Evolutionary conservation across 2,329 filamentous ascomycete species (phyloP).

Genomic region (Diaporthe sp.): DNA sequence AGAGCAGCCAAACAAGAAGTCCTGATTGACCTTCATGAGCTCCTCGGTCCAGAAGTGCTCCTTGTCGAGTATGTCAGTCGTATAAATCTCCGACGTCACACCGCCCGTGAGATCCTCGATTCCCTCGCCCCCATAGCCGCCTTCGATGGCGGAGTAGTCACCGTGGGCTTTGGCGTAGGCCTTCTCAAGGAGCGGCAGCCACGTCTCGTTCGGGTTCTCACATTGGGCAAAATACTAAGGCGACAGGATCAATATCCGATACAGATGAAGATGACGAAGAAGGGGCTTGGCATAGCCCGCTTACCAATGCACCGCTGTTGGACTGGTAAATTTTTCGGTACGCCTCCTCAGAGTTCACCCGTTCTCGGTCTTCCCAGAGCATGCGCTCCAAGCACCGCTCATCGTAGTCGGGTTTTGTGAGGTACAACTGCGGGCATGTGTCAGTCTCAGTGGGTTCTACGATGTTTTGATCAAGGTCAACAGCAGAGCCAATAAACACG

Average conservation of each 20-base stretch:
- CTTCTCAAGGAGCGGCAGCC: conserved; percentile 79
- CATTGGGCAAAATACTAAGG: conserved; percentile 75
- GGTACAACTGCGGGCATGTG: conserved; percentile 55
- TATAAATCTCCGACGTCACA: conserved; percentile 76
- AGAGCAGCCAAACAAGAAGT: conserved; percentile 82
- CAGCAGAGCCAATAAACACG: neutral
- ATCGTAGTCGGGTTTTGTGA: conserved; percentile 72
- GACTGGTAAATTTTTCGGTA: conserved; percentile 75
- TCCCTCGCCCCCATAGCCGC: conserved; percentile 67
- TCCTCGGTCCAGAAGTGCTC: conserved; percentile 88
- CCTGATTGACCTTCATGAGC: conserved; percentile 82
- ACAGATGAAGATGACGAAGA: neutral
- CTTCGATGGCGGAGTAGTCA: conserved; percentile 79
- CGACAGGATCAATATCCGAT: neutral
- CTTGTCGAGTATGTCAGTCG: conserved; percentile 80
- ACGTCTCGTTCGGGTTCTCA: conserved; percentile 77
- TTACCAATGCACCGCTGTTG: conserved; percentile 71
- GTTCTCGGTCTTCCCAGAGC: conserved; percentile 58
- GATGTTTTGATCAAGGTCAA: too few relatives aligned
- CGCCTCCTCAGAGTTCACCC: conserved; percentile 66
- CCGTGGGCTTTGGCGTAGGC: conserved; percentile 82
- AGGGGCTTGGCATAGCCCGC: neutral
- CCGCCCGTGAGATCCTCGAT: conserved; percentile 73
- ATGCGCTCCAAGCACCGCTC: conserved; percentile 65
- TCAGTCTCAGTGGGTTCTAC: neutral